Evolutionary conservation across 768 basidiomycete genomes (phyloP), one percentile per base, ranked within the genome.

Genomic region (Vararia minispora): DNA sequence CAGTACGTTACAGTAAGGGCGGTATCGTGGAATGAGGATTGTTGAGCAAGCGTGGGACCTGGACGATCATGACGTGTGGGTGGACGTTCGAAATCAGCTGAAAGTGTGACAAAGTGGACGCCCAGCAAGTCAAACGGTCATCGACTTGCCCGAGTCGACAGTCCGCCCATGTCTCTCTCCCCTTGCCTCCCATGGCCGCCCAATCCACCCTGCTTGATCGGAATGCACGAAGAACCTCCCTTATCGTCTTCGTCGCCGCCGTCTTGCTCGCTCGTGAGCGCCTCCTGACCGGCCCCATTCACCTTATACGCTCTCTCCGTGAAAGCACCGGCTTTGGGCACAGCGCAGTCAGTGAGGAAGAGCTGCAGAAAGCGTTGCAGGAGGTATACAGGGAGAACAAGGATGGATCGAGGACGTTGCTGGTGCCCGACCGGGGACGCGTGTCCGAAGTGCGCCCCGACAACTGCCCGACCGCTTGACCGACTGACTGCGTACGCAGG

Each of bases 361-460:
- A 74, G 28, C 56, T 74, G 7, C 54, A 58, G 6, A 54, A 61
- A 31, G 67, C 73, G 14, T 49, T 80, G 32, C 74, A 79, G 55
- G 66, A 74, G 48, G 61, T 86, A 20, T 88, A 85, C 51, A 57
- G 71, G 13, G 65, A 72, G 22, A 68, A 72, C 39, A 52, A 63
- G 3, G 70, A 74, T 46, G 80, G 79, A 3, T 66, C 66, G 13
- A 74, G 74, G 52, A 74, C 66, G 4, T 57, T 86, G n/a, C 65
- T 79, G 2, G 75, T 84, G 5, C 81, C 77, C 1, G 76, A 79
- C 51, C 60, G 71, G 17, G 75, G 77, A 24, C 57, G 69, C 31
- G 57, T 87, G 6, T 71, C 76, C 10, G 76, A 76, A 66, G 80
- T 80, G 23, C 39, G 70, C 43, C 9, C 21, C 23, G 14, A 29